Percentiles rank a stretch among this genome's conserved stretches.
Conservation (phyloP, 108 stramenopile species). For the Poteriospumella lacustris region DNA sequence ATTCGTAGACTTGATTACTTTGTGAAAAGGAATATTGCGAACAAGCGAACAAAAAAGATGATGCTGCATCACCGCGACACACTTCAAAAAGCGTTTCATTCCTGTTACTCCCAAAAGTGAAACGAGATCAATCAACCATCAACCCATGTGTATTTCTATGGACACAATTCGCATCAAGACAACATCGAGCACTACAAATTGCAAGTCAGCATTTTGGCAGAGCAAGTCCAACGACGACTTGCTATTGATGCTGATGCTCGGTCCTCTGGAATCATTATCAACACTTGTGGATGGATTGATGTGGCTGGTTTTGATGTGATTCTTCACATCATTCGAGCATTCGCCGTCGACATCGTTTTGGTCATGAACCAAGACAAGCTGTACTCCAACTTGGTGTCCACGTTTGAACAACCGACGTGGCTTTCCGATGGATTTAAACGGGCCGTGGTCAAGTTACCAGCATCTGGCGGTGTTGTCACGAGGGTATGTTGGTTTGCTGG, state of each 20-base stretch:
- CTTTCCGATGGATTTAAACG: background rate
- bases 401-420: background rate
- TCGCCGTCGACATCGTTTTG: constrained; percentile 42
- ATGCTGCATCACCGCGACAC: no score
- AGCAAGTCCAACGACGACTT: constrained; percentile 37
- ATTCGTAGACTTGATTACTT: no score
- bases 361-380: constrained; percentile 48
- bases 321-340: constrained; percentile 34
- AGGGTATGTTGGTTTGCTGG: background rate
- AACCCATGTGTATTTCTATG: constrained; percentile 46
- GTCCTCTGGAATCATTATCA: constrained; percentile 21
- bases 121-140: no score
- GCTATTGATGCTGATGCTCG: constrained; percentile 36
- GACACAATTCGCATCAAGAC: constrained; percentile 33
- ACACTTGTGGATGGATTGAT: constrained; percentile 39
- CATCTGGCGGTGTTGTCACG: constrained; percentile 38
- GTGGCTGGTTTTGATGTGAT: constrained; percentile 37
- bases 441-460: constrained; percentile 44
- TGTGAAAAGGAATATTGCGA: no score
- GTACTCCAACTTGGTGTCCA: constrained; percentile 34
- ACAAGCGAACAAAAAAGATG: no score
- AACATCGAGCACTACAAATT: constrained; percentile 44
- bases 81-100: background rate
- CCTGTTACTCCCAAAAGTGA: no score
- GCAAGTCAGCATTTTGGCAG: constrained; percentile 38